A percentile compares a stretch with the other conserved stretches of the same genome.
Evolutionary conservation across 768 basidiomycete species (phyloP).

Genomic region (Pleurotus djamor): DNA sequence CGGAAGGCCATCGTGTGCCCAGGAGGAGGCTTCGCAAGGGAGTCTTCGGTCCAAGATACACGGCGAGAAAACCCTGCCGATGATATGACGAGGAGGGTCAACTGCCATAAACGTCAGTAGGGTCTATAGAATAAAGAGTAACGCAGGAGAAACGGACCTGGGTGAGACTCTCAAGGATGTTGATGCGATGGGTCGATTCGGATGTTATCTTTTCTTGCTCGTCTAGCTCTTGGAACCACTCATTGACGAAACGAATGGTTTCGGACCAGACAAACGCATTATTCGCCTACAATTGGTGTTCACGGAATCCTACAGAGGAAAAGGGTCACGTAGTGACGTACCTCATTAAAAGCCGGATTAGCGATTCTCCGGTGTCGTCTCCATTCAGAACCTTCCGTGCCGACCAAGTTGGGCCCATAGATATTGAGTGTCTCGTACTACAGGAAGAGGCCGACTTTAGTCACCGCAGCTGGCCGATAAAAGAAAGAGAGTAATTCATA

Average conservation of each 20-base stretch:
- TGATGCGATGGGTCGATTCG: conserved; percentile 10
- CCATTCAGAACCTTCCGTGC: conserved; percentile 43
- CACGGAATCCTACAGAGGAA: neutral
- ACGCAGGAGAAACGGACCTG: conserved; percentile 13
- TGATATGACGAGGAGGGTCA: conserved; percentile 24
- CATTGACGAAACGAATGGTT: conserved; percentile 31
- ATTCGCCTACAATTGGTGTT: conserved; percentile 29
- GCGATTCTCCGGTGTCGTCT: conserved; percentile 41
- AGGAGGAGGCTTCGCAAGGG: conserved; percentile 8
- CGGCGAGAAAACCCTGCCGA: conserved; percentile 29
- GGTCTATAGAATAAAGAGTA: too few species aligned
- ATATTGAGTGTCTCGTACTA: conserved; percentile 40
- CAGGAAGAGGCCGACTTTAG: too few species aligned
- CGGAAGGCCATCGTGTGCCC: conserved; percentile 25
- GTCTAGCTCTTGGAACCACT: conserved; percentile 41
- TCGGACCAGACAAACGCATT: conserved; percentile 49
- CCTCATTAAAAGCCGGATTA: conserved; percentile 52
- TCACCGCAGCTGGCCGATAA: neutral
- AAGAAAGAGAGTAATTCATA: conserved; percentile 9
- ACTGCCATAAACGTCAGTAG: conserved; percentile 11
- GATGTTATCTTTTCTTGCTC: neutral
- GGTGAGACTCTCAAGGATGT: conserved; percentile 20
- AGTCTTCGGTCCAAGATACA: conserved; percentile 20
- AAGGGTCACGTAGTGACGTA: conserved; percentile 6
- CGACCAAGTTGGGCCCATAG: conserved; percentile 44